Conservation (phyloP, 2,329 filamentous ascomycete genomes). For the Aspergillus pseudoterreus region DNA sequence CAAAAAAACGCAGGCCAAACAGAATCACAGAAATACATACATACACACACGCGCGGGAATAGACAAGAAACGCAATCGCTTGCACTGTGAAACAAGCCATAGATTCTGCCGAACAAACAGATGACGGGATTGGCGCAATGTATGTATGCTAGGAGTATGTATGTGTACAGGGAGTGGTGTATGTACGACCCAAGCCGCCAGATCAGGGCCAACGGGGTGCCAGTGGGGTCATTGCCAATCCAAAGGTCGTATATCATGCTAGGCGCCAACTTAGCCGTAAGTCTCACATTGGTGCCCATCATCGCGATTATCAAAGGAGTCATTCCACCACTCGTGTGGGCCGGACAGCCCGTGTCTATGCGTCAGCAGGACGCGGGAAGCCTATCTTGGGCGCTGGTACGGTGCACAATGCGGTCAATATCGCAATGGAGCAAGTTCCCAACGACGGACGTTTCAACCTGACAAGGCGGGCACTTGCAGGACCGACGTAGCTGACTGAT, state of each 20-base stretch:
- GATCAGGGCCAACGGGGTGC: neutral
- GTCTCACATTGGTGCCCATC: neutral
- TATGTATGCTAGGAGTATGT: constrained; percentile 7
- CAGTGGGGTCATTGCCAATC: neutral
- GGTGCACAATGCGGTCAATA: neutral
- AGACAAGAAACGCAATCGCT: neutral
- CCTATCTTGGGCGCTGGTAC: neutral
- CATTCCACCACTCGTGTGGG: neutral
- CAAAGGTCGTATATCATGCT: neutral
- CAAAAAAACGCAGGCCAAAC: constrained; percentile 6
- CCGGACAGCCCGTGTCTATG: neutral
- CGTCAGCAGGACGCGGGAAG: neutral
- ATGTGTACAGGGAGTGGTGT: constrained; percentile 11
- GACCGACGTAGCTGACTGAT: neutral
- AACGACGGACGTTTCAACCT: neutral
- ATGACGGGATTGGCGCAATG: neutral
- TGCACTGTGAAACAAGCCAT: neutral
- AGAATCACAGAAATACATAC: neutral
- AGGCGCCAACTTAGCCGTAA: neutral
- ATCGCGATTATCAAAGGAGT: neutral
- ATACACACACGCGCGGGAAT: neutral
- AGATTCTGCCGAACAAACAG: neutral
- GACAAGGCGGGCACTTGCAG: neutral
- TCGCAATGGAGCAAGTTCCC: neutral
- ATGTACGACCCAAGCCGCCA: constrained; percentile 4